Evolutionary conservation across 2,329 filamentous ascomycete species (phyloP).

Genomic region (Dothideomycetidae sp.): DNA sequence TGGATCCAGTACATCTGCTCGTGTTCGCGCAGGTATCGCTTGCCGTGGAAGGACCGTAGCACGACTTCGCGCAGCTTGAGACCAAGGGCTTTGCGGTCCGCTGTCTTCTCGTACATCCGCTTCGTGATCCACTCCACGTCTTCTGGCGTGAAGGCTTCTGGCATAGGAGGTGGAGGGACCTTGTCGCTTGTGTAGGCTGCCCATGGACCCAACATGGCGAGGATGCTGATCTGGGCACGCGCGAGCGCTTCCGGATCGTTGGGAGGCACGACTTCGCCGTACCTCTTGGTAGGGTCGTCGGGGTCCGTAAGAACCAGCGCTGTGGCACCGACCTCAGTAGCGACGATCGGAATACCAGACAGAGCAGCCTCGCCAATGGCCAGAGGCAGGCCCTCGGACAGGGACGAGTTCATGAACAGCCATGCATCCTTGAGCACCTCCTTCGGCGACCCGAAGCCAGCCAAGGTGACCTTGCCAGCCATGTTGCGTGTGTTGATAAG

Average conservation of each 20-base stretch:
- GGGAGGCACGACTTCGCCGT: conserved; percentile 48
- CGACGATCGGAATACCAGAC: conserved; percentile 42
- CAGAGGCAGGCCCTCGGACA: conserved; percentile 42
- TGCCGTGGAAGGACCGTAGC: conserved; percentile 44
- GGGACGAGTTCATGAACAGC: conserved; percentile 40
- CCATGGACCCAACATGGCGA: conserved; percentile 49
- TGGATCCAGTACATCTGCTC: conserved; percentile 20
- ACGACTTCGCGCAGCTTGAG: conserved; percentile 45
- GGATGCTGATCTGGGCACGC: conserved; percentile 45
- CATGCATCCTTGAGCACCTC: conserved; percentile 30
- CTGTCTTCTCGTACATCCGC: conserved; percentile 45
- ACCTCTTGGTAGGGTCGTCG: conserved; percentile 30
- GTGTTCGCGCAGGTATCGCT: conserved; percentile 39
- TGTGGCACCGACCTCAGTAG: conserved; percentile 42
- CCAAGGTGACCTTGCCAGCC: conserved; percentile 35
- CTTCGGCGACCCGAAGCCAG: conserved; percentile 41
- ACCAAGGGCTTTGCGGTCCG: conserved; percentile 41
- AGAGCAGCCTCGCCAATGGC: conserved; percentile 45
- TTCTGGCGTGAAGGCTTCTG: conserved; percentile 33
- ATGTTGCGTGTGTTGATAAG: conserved; percentile 43
- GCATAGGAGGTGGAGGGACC: conserved; percentile 28
- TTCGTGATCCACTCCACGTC: conserved; percentile 41
- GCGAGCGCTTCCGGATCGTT: conserved; percentile 48
- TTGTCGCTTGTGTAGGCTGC: conserved; percentile 41
- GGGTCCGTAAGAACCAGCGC: conserved; percentile 41